Percentiles rank a stretch among this genome's conserved stretches.
phyloP scores from a whole-genome alignment of 2,329 filamentous ascomycete species.

The Neobulgaria alba region DNA sequence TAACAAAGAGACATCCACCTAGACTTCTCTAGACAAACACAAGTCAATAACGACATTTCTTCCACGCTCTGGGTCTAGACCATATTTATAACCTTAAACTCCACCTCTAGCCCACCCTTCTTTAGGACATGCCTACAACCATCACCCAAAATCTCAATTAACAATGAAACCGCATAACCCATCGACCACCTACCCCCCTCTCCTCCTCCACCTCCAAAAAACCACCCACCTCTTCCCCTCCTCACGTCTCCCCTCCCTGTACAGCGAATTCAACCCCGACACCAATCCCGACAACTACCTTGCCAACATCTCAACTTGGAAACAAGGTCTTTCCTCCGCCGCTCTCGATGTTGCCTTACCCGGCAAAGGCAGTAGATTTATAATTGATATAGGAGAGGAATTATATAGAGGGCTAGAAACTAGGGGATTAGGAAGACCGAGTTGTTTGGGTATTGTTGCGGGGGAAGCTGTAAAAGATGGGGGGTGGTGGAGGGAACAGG shows the following conservation, averaged over 20 bases:
- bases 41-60: too few species aligned
- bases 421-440: conserved; percentile 70
- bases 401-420: conserved; percentile 65
- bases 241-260: conserved; percentile 68
- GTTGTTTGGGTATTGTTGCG: conserved; percentile 72
- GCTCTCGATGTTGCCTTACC: conserved; percentile 48
- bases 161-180: too few species aligned
- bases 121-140: too few species aligned
- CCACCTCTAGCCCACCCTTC: too few species aligned
- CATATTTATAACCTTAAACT: too few species aligned
- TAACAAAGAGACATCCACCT: too few species aligned
- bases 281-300: conserved; percentile 79
- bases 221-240: not conserved
- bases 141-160: too few species aligned
- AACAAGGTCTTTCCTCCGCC: conserved; percentile 61
- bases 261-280: conserved; percentile 72
- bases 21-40: too few species aligned
- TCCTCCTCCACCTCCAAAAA: not conserved
- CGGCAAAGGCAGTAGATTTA: conserved; percentile 38
- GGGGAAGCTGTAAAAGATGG: conserved; percentile 61
- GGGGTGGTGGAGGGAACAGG: conserved; percentile 60
- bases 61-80: too few species aligned
- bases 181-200: too few species aligned
- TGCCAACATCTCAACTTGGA: conserved; percentile 75
- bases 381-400: conserved; percentile 48